A percentile compares a stretch with the other conserved stretches of the same genome.
phyloP scores from a whole-genome alignment of 2,329 filamentous ascomycete species.

The Cladosporium cucumerinum region DNA sequence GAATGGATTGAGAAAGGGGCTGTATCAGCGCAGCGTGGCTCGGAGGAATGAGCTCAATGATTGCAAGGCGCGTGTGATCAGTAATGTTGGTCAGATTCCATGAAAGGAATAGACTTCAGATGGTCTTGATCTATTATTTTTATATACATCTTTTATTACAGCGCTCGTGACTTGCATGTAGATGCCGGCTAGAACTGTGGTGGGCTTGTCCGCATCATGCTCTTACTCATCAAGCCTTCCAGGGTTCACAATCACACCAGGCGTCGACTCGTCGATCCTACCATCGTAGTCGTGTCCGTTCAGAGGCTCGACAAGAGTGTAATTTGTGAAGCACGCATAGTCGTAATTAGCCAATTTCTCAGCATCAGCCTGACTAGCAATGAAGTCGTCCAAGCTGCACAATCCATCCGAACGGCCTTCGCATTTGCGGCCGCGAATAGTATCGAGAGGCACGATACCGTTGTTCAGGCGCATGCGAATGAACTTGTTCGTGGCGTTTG shows the following conservation, averaged over 20 bases:
- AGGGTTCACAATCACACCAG: constrained; percentile 4
- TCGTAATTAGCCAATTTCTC: constrained; percentile 45
- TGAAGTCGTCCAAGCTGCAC: constrained; percentile 43
- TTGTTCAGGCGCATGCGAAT: constrained; percentile 51
- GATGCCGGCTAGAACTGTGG: neutral
- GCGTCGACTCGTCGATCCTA: constrained; percentile 26
- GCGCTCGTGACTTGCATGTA: neutral
- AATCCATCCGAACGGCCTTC: constrained; percentile 45
- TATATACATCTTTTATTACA: neutral
- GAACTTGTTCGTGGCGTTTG: constrained; percentile 45
- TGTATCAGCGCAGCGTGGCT: constrained; percentile 31
- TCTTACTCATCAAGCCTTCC: constrained; percentile 8
- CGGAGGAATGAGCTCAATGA: constrained; percentile 29
- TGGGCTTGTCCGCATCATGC: neutral
- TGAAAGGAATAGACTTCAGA: neutral
- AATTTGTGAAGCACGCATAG: constrained; percentile 50
- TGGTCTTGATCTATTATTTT: neutral
- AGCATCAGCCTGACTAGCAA: constrained; percentile 41
- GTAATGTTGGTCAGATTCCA: constrained; percentile 28
- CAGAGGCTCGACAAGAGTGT: constrained; percentile 39
- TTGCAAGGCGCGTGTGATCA: constrained; percentile 17
- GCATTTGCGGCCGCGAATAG: constrained; percentile 48
- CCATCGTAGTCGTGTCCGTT: constrained; percentile 46
- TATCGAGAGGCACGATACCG: constrained; percentile 47
- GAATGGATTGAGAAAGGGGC: constrained; percentile 29